Percentiles rank a stretch among this genome's conserved stretches.
Evolutionary conservation across 164 flowering plant species (phyloP).

Genomic region (Nelumbo lutea): DNA sequence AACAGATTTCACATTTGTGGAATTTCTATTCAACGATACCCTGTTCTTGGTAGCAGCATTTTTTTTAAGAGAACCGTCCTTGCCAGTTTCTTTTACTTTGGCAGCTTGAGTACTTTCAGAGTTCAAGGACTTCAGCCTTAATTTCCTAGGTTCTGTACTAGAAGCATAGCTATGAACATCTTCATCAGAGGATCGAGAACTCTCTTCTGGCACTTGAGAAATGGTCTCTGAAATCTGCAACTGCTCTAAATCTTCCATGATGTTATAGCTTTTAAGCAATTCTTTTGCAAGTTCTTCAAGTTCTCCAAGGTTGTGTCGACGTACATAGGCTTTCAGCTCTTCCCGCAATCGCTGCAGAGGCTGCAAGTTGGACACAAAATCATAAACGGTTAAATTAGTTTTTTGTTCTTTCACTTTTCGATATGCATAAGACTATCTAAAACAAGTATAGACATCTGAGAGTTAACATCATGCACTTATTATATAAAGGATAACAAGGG

Average conservation of each 20-base stretch:
- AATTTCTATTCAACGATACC: conserved; percentile 26
- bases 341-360: conserved; percentile 65
- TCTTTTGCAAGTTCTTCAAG: conserved; percentile 54
- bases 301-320: conserved; percentile 53
- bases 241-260: conserved; percentile 49
- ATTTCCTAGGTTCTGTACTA: conserved; percentile 32
- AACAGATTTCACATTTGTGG: conserved; percentile 30
- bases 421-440: too few relatives aligned
- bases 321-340: conserved; percentile 65
- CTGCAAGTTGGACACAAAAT: conserved; percentile 25
- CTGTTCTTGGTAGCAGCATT: conserved; percentile 21
- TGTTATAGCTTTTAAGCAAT: conserved; percentile 46
- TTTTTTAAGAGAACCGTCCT: conserved; percentile 25
- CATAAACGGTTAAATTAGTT: neutral
- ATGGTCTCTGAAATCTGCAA: conserved; percentile 50
- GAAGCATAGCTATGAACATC: conserved; percentile 43
- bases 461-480: too few relatives aligned
- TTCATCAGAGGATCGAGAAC: conserved; percentile 56
- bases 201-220: conserved; percentile 51
- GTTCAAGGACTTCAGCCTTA: conserved; percentile 55
- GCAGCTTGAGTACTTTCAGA: conserved; percentile 30
- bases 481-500: too few relatives aligned
- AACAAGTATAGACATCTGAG: too few relatives aligned
- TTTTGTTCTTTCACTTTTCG: too few relatives aligned
- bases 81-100: conserved; percentile 28